phyloP scores from a whole-genome alignment of 208 protist species.

The Lotmaria passim region DNA sequence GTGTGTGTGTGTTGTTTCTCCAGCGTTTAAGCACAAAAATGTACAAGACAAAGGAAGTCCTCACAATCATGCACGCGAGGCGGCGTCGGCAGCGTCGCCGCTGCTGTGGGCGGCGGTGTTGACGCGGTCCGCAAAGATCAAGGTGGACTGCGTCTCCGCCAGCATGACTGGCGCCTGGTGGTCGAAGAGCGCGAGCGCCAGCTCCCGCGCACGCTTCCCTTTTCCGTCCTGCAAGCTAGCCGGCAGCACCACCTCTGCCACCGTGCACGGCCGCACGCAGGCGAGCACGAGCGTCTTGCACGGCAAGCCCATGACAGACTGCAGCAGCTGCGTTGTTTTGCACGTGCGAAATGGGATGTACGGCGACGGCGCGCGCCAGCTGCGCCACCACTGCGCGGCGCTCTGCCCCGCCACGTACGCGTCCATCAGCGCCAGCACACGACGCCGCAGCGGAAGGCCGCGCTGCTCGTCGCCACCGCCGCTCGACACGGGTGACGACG shows the following conservation, averaged over 20 bases:
- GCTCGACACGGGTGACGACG: background rate
- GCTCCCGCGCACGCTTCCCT: conserved; percentile 14
- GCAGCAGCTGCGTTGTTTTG: conserved; percentile 80
- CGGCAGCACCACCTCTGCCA: conserved; percentile 41
- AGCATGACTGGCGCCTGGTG: conserved; percentile 32
- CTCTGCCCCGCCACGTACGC: conserved; percentile 19
- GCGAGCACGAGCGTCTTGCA: conserved; percentile 71
- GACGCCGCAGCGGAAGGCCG: conserved; percentile 27
- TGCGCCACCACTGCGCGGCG: conserved; percentile 31
- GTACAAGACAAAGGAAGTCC: background rate
- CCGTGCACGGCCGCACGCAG: conserved; percentile 69
- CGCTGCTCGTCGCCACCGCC: conserved; percentile 2
- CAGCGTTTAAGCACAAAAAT: too few relatives aligned
- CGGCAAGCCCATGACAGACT: conserved; percentile 63
- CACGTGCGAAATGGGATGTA: conserved; percentile 75
- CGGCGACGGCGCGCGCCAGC: conserved; percentile 18
- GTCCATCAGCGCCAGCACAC: conserved; percentile 31
- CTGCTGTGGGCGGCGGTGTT: conserved; percentile 11
- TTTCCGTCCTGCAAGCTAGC: conserved; percentile 16
- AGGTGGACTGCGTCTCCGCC: conserved; percentile 31
- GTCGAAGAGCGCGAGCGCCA: conserved; percentile 24
- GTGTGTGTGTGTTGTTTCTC: too few relatives aligned
- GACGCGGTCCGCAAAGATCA: conserved; percentile 28
- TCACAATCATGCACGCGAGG: background rate
- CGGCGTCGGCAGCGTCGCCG: background rate